Base-by-base conservation (phyloP, 257 asterid genomes). In the Plantago elongata region DNA sequence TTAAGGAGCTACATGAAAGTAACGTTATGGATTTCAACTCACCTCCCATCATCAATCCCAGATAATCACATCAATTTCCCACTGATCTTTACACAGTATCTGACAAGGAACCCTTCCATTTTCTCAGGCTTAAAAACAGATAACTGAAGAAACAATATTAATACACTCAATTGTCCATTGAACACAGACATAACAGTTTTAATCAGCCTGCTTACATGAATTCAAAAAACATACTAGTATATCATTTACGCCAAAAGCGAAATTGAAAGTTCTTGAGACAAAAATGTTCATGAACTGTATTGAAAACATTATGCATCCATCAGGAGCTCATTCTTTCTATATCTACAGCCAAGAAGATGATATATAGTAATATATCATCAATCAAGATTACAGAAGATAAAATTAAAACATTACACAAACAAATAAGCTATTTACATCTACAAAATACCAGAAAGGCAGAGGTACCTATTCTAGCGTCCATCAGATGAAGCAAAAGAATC, bases 401-500 rank as follows among this genome's bases (percentile, higher is more conserved):
- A n/a, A 55, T 9, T 5, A 42, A 68, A 17, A 57, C 29, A 44
- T 11, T 59, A 50, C 54, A 63, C 74, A 60, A 52, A 46, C 54
- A 11, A 50, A 75, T 45, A 45, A 13, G 50, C 45, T 43, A 74
- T 65, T 64, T 45, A 66, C 75, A 67, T 67, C 71, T 46, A 51
- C 48, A 60, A 30, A 9, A 40, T 11, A 27, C 60, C 50, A 60
- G 60, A 47, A 10, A 5, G 3, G 9, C n/a, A 7, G 49, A 22
- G 43, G 1, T 10, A 59, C 51, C 62, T 45, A 15, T 42, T 51
- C 74, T 78, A 85, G 52, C 98, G 77, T 44, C 96, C 96, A 67
- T 90, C 98, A 2, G 79, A 77, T 4, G 97, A 90, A 15, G 90
- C 83, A 45, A 90, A 90, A 9, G 96, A 90, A 52, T 90, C 96